Percentiles rank a stretch among this genome's conserved stretches.
Evolutionary conservation across 257 asterid species (phyloP).

Genomic region (Scutellaria barbata): DNA sequence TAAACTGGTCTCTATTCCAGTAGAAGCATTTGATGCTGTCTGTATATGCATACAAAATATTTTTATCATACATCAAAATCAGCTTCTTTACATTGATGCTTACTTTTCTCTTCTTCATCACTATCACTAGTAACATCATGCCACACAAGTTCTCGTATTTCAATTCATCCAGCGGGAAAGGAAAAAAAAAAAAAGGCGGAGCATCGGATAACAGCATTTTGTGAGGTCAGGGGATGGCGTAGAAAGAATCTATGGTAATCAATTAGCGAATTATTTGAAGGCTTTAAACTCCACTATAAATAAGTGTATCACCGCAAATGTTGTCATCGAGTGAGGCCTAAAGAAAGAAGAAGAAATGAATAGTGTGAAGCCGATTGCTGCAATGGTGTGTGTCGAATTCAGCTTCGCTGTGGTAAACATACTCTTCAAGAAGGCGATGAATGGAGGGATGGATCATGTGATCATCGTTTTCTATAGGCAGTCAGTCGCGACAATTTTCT

Average conservation of each 20-base stretch:
- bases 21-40: slow-evolving; percentile 39
- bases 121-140: neutral
- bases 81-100: slow-evolving; percentile 32
- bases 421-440: slow-evolving; percentile 55
- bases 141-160: neutral
- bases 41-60: too few relatives aligned
- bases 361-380: slow-evolving; percentile 43
- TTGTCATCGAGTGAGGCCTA: too few relatives aligned
- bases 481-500: slow-evolving; percentile 46
- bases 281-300: neutral
- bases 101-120: neutral
- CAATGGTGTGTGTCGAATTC: slow-evolving; percentile 56
- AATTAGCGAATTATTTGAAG: slow-evolving; percentile 25
- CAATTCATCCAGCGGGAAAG: too few relatives aligned
- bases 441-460: slow-evolving; percentile 51
- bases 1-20: neutral
- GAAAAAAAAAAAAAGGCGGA: neutral
- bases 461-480: slow-evolving; percentile 59
- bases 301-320: neutral
- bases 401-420: slow-evolving; percentile 50
- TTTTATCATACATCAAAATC: slow-evolving; percentile 30
- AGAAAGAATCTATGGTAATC: neutral
- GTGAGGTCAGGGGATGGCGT: neutral
- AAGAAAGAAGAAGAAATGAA: neutral
- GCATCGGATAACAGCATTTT: neutral